phyloP scores from a whole-genome alignment of 345 rosid species.

The Pugionium dolabratum region DNA sequence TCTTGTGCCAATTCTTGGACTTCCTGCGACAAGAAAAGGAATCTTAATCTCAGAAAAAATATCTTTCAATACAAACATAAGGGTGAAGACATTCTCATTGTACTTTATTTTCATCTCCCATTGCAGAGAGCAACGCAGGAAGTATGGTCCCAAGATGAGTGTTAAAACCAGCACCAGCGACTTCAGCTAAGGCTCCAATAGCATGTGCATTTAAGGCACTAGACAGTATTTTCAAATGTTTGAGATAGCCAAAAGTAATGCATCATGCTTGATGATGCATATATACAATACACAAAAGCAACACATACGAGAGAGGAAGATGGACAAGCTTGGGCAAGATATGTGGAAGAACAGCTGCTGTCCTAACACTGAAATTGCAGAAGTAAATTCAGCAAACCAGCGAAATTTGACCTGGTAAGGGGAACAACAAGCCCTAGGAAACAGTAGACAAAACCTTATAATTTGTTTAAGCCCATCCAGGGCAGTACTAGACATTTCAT shows the following conservation, averaged over 20 bases:
- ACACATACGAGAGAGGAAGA: conserved; percentile 87
- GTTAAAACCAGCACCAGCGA: conserved; percentile 92
- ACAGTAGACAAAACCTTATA: conserved; percentile 56
- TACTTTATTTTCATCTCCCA: conserved; percentile 79
- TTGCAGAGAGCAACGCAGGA: conserved; percentile 87
- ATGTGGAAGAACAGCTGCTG: conserved; percentile 97
- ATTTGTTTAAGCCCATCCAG: conserved; percentile 97
- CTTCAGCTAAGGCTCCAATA: conserved; percentile 95
- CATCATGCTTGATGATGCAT: conserved; percentile 10
- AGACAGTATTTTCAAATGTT: conserved; percentile 32
- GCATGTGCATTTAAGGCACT: conserved; percentile 99
- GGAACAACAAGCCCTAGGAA: conserved; percentile 3
- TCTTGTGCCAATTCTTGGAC: conserved; percentile 84
- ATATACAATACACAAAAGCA: conserved; percentile 30
- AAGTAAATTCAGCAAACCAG: conserved; percentile 33
- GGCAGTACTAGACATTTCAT: conserved; percentile 84
- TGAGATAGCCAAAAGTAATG: conserved; percentile 8
- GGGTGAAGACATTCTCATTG: conserved; percentile 8
- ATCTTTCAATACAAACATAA: conserved; percentile 12
- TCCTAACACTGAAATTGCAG: conserved; percentile 73
- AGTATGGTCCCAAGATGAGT: conserved; percentile 84
- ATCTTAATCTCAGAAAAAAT: conserved; percentile 18
- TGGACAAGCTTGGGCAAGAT: conserved; percentile 93
- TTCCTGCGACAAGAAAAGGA: conserved; percentile 50
- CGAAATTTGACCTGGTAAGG: conserved; percentile 12